Conservation (phyloP, 495 filamentous ascomycete species). For the Baudoinia panamericana region DNA sequence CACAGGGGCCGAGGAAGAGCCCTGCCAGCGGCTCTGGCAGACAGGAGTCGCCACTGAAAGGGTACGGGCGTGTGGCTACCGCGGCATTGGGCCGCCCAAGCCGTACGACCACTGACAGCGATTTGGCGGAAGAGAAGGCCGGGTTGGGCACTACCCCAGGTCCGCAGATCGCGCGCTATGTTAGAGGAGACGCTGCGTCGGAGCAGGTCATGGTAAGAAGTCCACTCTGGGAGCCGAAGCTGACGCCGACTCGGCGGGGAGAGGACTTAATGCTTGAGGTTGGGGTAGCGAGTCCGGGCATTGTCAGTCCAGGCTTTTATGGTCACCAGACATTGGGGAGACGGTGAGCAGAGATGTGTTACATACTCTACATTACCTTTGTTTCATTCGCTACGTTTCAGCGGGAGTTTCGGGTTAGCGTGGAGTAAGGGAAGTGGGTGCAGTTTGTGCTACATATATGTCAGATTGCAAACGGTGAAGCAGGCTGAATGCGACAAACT, state of each 20-base stretch:
- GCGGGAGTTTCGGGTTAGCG: too few relatives aligned
- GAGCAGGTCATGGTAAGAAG: constrained; percentile 18
- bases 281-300: constrained; percentile 12
- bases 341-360: too few relatives aligned
- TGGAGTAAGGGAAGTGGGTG: too few relatives aligned
- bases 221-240: constrained; percentile 26
- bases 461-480: too few relatives aligned
- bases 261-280: constrained; percentile 27
- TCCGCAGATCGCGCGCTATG: neutral
- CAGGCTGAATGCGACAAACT: too few relatives aligned
- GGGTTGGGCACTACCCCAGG: too few relatives aligned
- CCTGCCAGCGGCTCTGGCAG: too few relatives aligned
- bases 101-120: neutral
- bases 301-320: neutral
- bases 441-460: too few relatives aligned
- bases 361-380: too few relatives aligned
- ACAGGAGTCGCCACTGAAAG: constrained; percentile 17
- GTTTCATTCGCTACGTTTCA: too few relatives aligned
- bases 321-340: too few relatives aligned
- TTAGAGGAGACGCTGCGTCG: neutral
- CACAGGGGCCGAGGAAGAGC: neutral
- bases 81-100: neutral
- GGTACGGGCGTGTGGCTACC: constrained; percentile 14
- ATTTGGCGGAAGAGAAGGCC: too few relatives aligned
- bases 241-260: constrained; percentile 28